These are phyloP conservation scores for Pistacia atlantica DNA, from an alignment of 345 rosid genomes.

Conservation along the genomic window DNA sequence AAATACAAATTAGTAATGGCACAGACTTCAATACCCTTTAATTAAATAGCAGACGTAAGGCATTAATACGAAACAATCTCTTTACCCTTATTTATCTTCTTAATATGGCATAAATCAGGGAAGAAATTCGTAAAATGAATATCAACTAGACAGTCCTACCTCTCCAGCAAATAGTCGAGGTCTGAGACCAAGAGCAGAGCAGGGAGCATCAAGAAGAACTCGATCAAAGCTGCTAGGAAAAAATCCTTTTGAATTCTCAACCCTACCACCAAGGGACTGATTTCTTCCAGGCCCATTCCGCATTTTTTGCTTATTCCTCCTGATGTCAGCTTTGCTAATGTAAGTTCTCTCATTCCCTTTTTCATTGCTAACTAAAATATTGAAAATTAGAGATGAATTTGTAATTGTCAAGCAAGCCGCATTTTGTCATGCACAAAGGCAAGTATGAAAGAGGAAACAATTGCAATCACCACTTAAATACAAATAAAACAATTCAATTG, in stretches of 20 bases:
- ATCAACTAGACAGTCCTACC: constrained; percentile 44
- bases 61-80: not conserved
- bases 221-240: constrained; percentile 84
- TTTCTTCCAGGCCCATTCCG: constrained; percentile 93
- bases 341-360: constrained; percentile 52
- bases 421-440: not conserved
- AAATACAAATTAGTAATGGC: no score
- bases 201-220: constrained; percentile 97
- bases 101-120: no score
- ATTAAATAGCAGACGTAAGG: not conserved
- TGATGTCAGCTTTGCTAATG: constrained; percentile 64
- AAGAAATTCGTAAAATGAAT: not conserved
- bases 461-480: not conserved
- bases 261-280: constrained; percentile 75
- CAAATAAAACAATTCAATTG: not conserved
- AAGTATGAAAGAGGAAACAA: constrained; percentile 13
- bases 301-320: constrained; percentile 73
- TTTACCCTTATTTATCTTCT: no score
- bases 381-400: constrained; percentile 32
- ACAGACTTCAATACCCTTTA: no score
- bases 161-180: constrained; percentile 87
- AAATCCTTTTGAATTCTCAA: constrained; percentile 80
- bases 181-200: constrained; percentile 98
- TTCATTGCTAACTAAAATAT: constrained; percentile 57
- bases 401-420: constrained; percentile 1